phyloP scores from a whole-genome alignment of 208 protist genomes.

The Trypanosoma vivax region DNA sequence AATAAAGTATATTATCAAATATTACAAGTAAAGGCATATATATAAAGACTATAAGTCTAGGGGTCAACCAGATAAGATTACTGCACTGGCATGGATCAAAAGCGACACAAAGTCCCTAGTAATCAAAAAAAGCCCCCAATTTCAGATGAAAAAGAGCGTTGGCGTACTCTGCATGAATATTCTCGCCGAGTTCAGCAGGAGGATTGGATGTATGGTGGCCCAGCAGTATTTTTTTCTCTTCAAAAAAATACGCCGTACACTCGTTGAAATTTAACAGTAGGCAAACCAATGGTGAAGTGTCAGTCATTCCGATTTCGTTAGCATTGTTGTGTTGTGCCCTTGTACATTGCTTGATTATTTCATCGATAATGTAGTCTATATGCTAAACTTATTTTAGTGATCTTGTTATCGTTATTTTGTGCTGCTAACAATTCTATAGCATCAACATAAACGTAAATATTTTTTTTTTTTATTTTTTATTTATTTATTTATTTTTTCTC shows the following conservation, averaged over 20 bases:
- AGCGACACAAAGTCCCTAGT: background rate
- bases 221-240: conserved; percentile 24
- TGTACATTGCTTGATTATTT: too few species aligned
- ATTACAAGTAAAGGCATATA: too few species aligned
- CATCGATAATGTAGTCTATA: too few species aligned
- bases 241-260: background rate
- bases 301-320: background rate
- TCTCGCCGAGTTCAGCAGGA: conserved; percentile 17
- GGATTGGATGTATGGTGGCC: conserved; percentile 32
- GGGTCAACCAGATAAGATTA: too few species aligned
- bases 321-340: background rate
- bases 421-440: too few species aligned
- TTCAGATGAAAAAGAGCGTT: conserved; percentile 8
- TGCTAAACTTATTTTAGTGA: too few species aligned
- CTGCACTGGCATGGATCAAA: conserved; percentile 6
- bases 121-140: background rate
- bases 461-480: background rate
- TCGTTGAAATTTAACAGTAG: too few species aligned
- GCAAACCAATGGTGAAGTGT: too few species aligned
- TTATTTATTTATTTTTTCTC: background rate
- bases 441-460: too few species aligned
- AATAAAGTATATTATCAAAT: too few species aligned
- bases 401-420: too few species aligned
- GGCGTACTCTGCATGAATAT: conserved; percentile 24
- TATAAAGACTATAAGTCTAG: too few species aligned